Percentiles rank a stretch among this genome's conserved stretches.
Conservation (phyloP, 1,139 yeast genomes). For the Blastobotrys indianensis region DNA sequence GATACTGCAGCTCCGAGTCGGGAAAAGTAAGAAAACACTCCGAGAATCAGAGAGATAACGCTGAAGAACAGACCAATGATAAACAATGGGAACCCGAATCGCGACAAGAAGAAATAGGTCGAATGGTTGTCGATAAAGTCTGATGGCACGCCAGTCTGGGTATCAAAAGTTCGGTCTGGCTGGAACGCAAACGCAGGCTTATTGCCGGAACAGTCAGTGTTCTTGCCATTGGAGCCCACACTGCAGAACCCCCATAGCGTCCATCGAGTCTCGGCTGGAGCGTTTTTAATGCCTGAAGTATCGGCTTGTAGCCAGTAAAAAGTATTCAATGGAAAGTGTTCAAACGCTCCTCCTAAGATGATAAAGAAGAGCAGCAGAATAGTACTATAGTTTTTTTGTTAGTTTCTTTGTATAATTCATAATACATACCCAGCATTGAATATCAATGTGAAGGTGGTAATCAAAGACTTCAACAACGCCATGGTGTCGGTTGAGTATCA, state of each 20-base stretch:
- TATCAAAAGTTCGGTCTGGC: slow-evolving; percentile 52
- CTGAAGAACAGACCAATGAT: slow-evolving; percentile 54
- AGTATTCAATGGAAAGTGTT: slow-evolving; percentile 43
- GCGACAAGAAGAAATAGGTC: slow-evolving; percentile 56
- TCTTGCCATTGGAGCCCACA: slow-evolving; percentile 35
- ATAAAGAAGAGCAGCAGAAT: slow-evolving; percentile 55
- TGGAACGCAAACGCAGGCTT: slow-evolving; percentile 62
- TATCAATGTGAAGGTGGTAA: slow-evolving; percentile 17
- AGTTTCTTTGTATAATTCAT: background rate
- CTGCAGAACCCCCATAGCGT: slow-evolving; percentile 63
- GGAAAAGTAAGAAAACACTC: slow-evolving; percentile 33
- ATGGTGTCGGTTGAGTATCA: background rate
- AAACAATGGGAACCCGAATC: slow-evolving; percentile 64
- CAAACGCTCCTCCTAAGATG: slow-evolving; percentile 56
- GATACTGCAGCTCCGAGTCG: slow-evolving; percentile 32
- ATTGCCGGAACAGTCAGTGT: slow-evolving; percentile 42
- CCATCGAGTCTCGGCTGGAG: slow-evolving; percentile 55
- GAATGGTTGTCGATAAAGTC: slow-evolving; percentile 41
- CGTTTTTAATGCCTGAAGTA: slow-evolving; percentile 50
- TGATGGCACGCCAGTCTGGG: slow-evolving; percentile 42
- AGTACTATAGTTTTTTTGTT: slow-evolving; percentile 37
- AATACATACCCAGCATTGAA: slow-evolving; percentile 24
- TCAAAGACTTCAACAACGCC: slow-evolving; percentile 14
- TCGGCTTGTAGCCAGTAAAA: slow-evolving; percentile 72
- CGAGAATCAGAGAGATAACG: slow-evolving; percentile 43